These are phyloP conservation scores for Vicia villosa DNA, from an alignment of 306 rosid species.

Conservation along the genomic window DNA sequence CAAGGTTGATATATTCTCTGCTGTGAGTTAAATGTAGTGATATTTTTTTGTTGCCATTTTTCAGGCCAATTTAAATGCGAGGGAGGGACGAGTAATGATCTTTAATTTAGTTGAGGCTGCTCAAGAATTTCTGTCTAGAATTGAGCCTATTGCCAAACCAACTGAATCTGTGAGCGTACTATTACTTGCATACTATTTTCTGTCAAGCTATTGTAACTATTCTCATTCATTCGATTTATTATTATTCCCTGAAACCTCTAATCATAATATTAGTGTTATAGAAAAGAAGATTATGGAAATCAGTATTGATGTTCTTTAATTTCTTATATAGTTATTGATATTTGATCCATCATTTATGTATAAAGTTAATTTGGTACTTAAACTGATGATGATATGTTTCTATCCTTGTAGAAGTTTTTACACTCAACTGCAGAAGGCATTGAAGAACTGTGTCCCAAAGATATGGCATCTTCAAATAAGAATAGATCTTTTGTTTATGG, in stretches of 20 bases:
- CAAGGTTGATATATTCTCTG: neutral
- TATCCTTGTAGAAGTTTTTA: constrained; percentile 52
- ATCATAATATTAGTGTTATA: constrained; percentile 14
- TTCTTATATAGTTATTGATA: constrained; percentile 22
- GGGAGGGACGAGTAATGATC: constrained; percentile 95
- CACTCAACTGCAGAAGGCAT: constrained; percentile 46
- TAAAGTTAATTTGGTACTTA: constrained; percentile 26
- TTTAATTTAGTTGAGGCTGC: constrained; percentile 97
- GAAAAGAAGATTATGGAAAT: constrained; percentile 29
- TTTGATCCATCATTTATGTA: constrained; percentile 17
- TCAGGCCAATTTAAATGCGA: constrained; percentile 83
- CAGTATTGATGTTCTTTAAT: constrained; percentile 23
- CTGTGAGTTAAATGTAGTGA: constrained; percentile 4
- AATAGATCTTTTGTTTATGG: constrained; percentile 76
- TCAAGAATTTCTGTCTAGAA: constrained; percentile 89
- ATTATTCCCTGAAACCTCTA: constrained; percentile 14
- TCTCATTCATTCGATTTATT: constrained; percentile 24
- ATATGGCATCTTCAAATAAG: constrained; percentile 51
- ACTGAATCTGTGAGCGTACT: constrained; percentile 56
- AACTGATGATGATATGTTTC: constrained; percentile 31
- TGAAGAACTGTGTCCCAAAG: constrained; percentile 60
- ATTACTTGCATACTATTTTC: constrained; percentile 16
- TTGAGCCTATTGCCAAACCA: constrained; percentile 64
- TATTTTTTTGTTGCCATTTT: constrained; percentile 36
- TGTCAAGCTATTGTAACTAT: constrained; percentile 3